These are phyloP conservation scores for Chlamydomonas eustigma DNA, from an alignment of 139 green algal species.

Conservation along the genomic window DNA sequence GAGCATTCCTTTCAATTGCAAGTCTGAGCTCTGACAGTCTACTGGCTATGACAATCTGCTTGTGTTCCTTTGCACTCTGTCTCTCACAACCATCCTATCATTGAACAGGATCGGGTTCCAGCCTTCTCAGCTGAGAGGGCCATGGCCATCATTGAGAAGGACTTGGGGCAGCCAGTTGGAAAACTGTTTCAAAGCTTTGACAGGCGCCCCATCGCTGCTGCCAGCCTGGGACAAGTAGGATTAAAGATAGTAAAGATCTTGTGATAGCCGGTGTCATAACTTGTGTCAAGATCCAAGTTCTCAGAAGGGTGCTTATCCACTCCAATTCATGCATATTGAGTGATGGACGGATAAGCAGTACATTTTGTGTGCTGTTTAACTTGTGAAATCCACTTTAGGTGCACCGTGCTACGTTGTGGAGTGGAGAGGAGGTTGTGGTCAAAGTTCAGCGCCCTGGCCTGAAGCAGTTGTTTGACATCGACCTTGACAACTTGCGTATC, in stretches of 20 bases:
- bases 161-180: slow-evolving; percentile 65
- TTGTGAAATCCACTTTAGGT: slow-evolving; percentile 57
- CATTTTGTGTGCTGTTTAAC: no score
- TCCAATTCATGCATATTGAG: no score
- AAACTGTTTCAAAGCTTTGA: slow-evolving; percentile 75
- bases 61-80: no score
- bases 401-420: slow-evolving; percentile 62
- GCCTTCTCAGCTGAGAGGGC: slow-evolving; percentile 79
- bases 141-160: slow-evolving; percentile 76
- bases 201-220: slow-evolving; percentile 84
- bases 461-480: slow-evolving; percentile 87
- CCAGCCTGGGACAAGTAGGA: slow-evolving; percentile 80
- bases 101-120: slow-evolving; percentile 94
- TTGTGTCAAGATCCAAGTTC: no score
- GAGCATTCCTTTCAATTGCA: no score
- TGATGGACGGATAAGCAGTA: no score
- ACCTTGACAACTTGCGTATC: slow-evolving; percentile 90
- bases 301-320: no score
- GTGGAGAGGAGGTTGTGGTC: slow-evolving; percentile 59
- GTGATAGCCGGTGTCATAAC: no score
- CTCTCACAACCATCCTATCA: no score
- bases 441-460: slow-evolving; percentile 75
- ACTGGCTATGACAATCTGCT: no score
- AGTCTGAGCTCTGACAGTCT: no score
- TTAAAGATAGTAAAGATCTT: no score